Conservation (phyloP, 2,329 filamentous ascomycete species). For the Cladosporium sp. region DNA sequence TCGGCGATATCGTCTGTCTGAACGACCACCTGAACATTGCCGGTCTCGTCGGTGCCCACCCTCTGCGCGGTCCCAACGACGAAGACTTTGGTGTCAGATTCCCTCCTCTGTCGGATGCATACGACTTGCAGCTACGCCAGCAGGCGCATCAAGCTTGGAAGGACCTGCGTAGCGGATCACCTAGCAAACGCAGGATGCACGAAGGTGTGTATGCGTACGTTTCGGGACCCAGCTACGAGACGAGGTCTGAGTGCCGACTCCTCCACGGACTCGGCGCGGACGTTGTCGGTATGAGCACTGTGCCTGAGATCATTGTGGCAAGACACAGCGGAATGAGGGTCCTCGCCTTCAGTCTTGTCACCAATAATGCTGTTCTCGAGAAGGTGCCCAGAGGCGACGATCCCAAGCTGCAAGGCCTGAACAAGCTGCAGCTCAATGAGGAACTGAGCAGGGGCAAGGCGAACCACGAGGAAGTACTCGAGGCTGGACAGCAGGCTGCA, state of each 20-base stretch:
- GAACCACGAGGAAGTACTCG: slow-evolving; percentile 65
- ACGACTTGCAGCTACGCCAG: slow-evolving; percentile 61
- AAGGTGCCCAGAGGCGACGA: slow-evolving; percentile 61
- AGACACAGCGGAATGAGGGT: slow-evolving; percentile 64
- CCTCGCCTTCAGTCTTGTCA: slow-evolving; percentile 65
- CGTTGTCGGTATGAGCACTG: slow-evolving; percentile 70
- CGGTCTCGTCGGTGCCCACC: slow-evolving; percentile 61
- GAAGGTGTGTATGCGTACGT: slow-evolving; percentile 68
- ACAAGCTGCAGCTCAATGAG: slow-evolving; percentile 52
- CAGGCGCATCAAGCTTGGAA: slow-evolving; percentile 59
- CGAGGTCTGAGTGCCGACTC: slow-evolving; percentile 64
- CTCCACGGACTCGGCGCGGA: slow-evolving; percentile 63
- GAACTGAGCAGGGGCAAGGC: slow-evolving; percentile 61
- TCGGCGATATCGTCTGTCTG: slow-evolving; percentile 65
- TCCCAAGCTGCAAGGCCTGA: slow-evolving; percentile 52
- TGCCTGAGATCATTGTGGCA: slow-evolving; percentile 67
- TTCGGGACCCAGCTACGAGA: slow-evolving; percentile 65
- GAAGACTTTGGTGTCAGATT: slow-evolving; percentile 65
- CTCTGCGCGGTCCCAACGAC: slow-evolving; percentile 62
- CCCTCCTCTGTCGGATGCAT: slow-evolving; percentile 64
- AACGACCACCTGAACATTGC: slow-evolving; percentile 68
- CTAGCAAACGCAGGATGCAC: slow-evolving; percentile 55
- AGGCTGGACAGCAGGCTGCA: slow-evolving; percentile 60
- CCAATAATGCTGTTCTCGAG: slow-evolving; percentile 63
- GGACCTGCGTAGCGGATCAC: slow-evolving; percentile 44